These are phyloP conservation scores for Porcisia deanei DNA, from an alignment of 208 protist species.

Conservation along the genomic window DNA sequence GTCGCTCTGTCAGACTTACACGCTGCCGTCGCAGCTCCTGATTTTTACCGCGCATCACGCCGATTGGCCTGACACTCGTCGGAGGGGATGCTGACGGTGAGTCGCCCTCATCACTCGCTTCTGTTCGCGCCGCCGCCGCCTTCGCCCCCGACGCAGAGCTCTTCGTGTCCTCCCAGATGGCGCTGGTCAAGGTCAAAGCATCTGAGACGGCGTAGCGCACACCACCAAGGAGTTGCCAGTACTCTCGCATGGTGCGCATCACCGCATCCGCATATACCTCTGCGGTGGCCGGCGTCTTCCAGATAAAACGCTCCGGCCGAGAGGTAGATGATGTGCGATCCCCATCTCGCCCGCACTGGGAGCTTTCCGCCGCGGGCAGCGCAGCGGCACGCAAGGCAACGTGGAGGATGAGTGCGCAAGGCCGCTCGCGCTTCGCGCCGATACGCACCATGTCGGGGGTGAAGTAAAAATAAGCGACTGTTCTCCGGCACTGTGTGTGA, in stretches of 20 bases:
- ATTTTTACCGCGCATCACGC: background rate
- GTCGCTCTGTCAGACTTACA: conserved; percentile 4
- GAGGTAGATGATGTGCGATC: background rate
- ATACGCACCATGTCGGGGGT: conserved; percentile 22
- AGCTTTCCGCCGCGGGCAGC: background rate
- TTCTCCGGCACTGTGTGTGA: background rate
- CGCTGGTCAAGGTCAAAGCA: conserved; percentile 7
- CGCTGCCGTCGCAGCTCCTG: conserved; percentile 1
- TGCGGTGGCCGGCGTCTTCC: conserved; percentile 20
- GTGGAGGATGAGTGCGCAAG: conserved; percentile 25
- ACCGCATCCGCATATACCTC: conserved; percentile 22
- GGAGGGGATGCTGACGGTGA: background rate
- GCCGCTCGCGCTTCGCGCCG: conserved; percentile 30
- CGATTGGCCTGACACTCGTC: background rate
- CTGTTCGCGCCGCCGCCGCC: background rate
- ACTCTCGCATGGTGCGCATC: conserved; percentile 19
- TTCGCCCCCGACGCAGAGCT: background rate
- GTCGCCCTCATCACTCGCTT: background rate
- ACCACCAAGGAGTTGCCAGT: conserved; percentile 30
- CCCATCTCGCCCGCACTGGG: background rate
- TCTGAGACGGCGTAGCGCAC: conserved; percentile 35
- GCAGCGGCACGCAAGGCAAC: conserved; percentile 14
- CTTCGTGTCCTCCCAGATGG: conserved; percentile 15
- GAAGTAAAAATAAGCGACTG: background rate
- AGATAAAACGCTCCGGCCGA: conserved; percentile 2